Evolutionary conservation across 208 protist genomes (phyloP), one percentile per base, ranked within the genome.

Genomic region (Perkinsela sp.): DNA sequence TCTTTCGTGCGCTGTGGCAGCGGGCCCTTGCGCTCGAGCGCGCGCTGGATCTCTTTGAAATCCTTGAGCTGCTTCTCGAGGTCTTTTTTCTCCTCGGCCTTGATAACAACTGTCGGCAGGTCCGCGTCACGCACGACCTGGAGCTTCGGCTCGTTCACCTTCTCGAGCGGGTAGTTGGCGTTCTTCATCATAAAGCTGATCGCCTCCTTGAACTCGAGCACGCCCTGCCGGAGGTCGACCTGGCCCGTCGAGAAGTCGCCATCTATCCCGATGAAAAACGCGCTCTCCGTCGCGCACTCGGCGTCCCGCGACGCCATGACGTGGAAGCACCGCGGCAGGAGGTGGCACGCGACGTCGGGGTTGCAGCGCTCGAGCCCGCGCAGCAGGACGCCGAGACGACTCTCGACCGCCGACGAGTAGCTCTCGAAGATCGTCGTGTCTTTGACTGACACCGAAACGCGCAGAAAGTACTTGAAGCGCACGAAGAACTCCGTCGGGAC

Each of bases 321-420:
- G 13, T 6, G 40, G 40, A n/a, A 57, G 13, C 40, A 6, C 6
- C 40, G 40, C 13, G 40, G 40, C 13, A n/a, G 40, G 22, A 57
- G 22, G 22, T 57, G 40, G 22, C 40, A 57, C 13, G 22, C 22
- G 22, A 57, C 40, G 22, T 57, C 22, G 6, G 40, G 40, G 22
- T 57, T 57, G 40, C 6, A 57, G 6, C 40, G 40, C 40, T 57
- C 40, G 13, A 57, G 6, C 22, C 40, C 40, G 22, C 40, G 40
- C 6, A 57, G 40, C 40, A 92, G 73, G 32, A 85, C 80, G 66
- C 84, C 81, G 48, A 92, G 86, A 72, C 80, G 77, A 29, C 84
- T 87, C 75, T 92, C 87, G 57, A 92, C 87, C n/a, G 75, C 81
- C 71, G 88, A 83, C 0, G 78, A 78, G 75, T 90, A 92, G 29